phyloP scores from a whole-genome alignment of 2,329 filamentous ascomycete species.

The Tolypocladium inflatum region DNA sequence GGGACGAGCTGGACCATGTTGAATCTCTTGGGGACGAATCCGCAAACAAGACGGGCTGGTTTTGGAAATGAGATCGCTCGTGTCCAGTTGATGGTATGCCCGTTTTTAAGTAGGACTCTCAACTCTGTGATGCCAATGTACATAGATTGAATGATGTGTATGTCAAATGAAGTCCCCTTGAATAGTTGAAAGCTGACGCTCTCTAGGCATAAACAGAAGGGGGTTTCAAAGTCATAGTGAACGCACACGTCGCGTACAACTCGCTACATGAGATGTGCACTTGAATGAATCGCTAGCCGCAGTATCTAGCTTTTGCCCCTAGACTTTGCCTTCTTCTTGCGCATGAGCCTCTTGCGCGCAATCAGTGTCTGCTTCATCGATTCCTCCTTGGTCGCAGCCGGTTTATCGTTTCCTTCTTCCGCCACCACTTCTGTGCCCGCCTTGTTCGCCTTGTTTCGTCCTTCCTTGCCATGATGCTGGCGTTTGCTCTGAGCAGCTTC shows the following conservation, averaged over 20 bases:
- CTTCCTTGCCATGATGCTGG: background rate
- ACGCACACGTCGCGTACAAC: background rate
- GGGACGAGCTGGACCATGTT: background rate
- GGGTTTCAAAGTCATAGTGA: background rate
- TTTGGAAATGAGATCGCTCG: slow-evolving; percentile 24
- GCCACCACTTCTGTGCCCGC: background rate
- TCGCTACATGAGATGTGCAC: background rate
- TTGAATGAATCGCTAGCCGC: background rate
- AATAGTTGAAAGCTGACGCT: background rate
- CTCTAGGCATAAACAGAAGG: too few species aligned
- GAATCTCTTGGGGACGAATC: background rate
- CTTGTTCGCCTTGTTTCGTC: background rate
- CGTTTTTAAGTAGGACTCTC: background rate
- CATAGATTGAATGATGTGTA: background rate
- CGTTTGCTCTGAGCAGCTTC: background rate
- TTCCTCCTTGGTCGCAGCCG: slow-evolving; percentile 24
- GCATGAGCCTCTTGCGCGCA: slow-evolving; percentile 70
- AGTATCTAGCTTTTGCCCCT: slow-evolving; percentile 13
- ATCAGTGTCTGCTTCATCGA: slow-evolving; percentile 65
- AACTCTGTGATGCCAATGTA: background rate
- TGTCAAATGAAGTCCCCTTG: background rate
- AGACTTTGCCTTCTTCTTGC: slow-evolving; percentile 52
- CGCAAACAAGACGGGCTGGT: slow-evolving; percentile 23
- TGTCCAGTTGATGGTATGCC: background rate
- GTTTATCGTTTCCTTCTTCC: slow-evolving; percentile 13